Evolutionary conservation across 805 yeast genomes (phyloP).

Genomic region (Saccharomyces kudriavzevii): DNA sequence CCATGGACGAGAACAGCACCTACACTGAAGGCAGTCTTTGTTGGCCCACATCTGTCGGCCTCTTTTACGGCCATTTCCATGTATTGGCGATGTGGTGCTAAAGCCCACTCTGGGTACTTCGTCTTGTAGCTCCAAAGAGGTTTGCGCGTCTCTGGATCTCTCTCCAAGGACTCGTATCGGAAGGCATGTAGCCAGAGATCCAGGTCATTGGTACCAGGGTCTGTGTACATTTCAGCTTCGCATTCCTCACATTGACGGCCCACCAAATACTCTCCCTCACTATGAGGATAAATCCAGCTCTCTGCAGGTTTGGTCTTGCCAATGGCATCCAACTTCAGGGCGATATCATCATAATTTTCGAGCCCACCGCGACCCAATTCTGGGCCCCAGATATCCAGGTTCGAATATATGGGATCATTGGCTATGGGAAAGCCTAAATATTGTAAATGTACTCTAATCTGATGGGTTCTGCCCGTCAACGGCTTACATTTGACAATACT

Average conservation of each 20-base stretch:
- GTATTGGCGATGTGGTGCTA: slow-evolving; percentile 44
- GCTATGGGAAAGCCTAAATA: slow-evolving; percentile 83
- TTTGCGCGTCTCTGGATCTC: slow-evolving; percentile 19
- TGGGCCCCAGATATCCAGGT: slow-evolving; percentile 72
- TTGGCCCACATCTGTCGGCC: slow-evolving; percentile 74
- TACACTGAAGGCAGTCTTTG: slow-evolving; percentile 85
- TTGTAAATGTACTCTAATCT: slow-evolving; percentile 87
- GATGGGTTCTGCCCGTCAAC: slow-evolving; percentile 89
- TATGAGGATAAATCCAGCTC: slow-evolving; percentile 54
- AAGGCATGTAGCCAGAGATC: slow-evolving; percentile 89
- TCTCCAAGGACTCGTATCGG: slow-evolving; percentile 52
- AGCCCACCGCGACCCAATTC: slow-evolving; percentile 54
- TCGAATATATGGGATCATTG: slow-evolving; percentile 87
- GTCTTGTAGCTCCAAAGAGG: slow-evolving; percentile 68
- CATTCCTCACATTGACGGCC: slow-evolving; percentile 59
- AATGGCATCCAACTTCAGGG: slow-evolving; percentile 44
- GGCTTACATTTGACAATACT: slow-evolving; percentile 78
- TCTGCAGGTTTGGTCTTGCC: slow-evolving; percentile 66
- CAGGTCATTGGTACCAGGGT: slow-evolving; percentile 83
- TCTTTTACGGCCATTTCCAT: slow-evolving; percentile 73
- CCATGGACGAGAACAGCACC: slow-evolving; percentile 78
- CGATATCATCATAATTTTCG: slow-evolving; percentile 42
- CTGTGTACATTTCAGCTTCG: slow-evolving; percentile 63
- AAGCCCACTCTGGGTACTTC: slow-evolving; percentile 77
- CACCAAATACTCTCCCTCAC: slow-evolving; percentile 58